Evolutionary conservation across 371 early-diverging fungal genomes (phyloP).

Genomic region (Mucor plumbeus): DNA sequence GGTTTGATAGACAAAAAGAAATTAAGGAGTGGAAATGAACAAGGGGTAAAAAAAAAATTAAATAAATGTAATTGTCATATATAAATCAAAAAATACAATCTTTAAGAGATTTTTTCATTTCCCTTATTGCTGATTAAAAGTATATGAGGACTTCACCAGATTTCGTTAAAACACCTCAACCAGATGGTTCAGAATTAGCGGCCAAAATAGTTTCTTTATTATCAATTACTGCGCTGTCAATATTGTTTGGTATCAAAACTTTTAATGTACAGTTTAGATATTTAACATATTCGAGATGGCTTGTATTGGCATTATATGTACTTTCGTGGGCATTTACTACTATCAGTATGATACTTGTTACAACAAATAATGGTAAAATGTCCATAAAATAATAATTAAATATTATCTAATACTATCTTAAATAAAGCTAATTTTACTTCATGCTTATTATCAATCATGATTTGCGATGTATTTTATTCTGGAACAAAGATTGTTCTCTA

Average conservation of each 20-base stretch:
- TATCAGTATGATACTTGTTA: constrained; percentile 19
- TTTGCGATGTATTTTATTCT: constrained; percentile 34
- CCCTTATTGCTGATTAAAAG: background rate
- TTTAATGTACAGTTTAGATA: constrained; percentile 29
- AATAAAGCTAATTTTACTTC: constrained; percentile 22
- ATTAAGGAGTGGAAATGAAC: background rate
- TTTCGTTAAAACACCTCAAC: constrained; percentile 21
- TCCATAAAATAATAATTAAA: background rate
- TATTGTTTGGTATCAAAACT: constrained; percentile 29
- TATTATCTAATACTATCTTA: background rate
- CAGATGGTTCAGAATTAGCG: constrained; percentile 25
- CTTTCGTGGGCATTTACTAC: constrained; percentile 32
- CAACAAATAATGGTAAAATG: constrained; percentile 29
- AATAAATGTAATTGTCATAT: background rate
- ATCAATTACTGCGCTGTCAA: constrained; percentile 16
- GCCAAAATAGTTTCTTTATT: constrained; percentile 27
- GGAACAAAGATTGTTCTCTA: constrained; percentile 31
- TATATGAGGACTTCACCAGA: constrained; percentile 1
- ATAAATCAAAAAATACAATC: background rate
- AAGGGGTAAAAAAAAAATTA: background rate
- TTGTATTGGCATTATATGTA: constrained; percentile 23
- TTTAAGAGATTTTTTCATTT: background rate
- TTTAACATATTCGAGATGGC: constrained; percentile 30
- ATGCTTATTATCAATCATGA: constrained; percentile 30
- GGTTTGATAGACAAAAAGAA: background rate